Conservation (phyloP, 169 alveolate species). For the Cryptosporidium parvum region DNA sequence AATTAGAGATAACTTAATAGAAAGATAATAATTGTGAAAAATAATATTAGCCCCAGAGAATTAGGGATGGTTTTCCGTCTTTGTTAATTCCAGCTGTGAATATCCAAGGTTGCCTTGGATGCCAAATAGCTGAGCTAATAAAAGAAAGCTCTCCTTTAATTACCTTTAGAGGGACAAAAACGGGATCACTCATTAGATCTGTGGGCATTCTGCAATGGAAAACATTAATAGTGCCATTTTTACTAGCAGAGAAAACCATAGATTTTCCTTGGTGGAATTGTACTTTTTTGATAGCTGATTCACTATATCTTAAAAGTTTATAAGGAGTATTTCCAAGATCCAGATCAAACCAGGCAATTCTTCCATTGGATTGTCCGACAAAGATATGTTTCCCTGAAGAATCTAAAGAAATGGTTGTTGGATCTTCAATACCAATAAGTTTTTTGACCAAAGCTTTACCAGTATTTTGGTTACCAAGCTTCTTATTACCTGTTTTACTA, state of each 20-base stretch:
- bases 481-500: constrained; percentile 81
- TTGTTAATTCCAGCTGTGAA: constrained; percentile 33
- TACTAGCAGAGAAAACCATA: constrained; percentile 85
- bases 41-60: constrained; percentile 35
- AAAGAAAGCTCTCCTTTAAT: constrained; percentile 82
- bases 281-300: constrained; percentile 85
- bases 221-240: constrained; percentile 85
- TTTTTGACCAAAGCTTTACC: constrained; percentile 80
- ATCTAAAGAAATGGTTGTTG: constrained; percentile 84
- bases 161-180: constrained; percentile 88
- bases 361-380: constrained; percentile 89
- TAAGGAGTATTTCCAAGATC: constrained; percentile 89
- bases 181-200: constrained; percentile 85
- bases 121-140: constrained; percentile 84
- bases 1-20: constrained; percentile 2
- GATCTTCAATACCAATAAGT: constrained; percentile 86
- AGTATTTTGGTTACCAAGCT: constrained; percentile 43
- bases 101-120: constrained; percentile 90
- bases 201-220: constrained; percentile 88
- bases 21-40: neutral
- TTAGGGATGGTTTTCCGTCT: constrained; percentile 26
- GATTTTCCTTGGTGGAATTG: constrained; percentile 83
- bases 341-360: constrained; percentile 89
- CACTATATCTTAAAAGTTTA: constrained; percentile 87
- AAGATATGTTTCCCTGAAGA: constrained; percentile 89